phyloP scores from a whole-genome alignment of 179 eudicot species.

The Drosera spatulata region DNA sequence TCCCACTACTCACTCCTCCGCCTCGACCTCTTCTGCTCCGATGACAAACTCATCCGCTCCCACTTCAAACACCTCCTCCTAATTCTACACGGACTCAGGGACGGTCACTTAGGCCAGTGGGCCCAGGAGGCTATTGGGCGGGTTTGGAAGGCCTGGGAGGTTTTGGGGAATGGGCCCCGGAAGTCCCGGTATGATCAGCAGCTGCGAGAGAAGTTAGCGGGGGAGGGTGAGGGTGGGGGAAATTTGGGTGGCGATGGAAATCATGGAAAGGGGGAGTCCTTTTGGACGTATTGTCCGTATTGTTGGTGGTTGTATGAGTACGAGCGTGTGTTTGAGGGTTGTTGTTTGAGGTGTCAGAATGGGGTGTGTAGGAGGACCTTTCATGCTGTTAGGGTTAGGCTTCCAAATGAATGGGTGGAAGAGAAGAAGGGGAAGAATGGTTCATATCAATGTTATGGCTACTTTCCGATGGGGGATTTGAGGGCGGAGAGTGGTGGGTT shows the following conservation, averaged over 20 bases:
- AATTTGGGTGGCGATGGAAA: neutral
- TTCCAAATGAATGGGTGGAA: conserved; percentile 28
- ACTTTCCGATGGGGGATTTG: conserved; percentile 30
- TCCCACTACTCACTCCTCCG: conserved; percentile 24
- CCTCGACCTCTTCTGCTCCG: conserved; percentile 21
- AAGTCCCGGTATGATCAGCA: conserved; percentile 24
- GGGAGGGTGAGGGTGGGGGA: neutral
- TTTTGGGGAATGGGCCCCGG: conserved; percentile 16
- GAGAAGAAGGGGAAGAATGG: conserved; percentile 29
- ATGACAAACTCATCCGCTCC: conserved; percentile 16
- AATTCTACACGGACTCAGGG: conserved; percentile 17
- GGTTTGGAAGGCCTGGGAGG: conserved; percentile 21
- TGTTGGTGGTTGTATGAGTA: conserved; percentile 61
- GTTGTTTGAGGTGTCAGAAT: conserved; percentile 60
- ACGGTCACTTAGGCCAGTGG: conserved; percentile 1
- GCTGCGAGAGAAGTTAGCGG: conserved; percentile 3
- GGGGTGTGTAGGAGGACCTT: conserved; percentile 39
- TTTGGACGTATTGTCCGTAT: conserved; percentile 88
- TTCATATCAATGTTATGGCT: conserved; percentile 37
- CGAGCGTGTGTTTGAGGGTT: conserved; percentile 42
- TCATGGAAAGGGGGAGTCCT: conserved; percentile 9
- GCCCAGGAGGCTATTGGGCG: conserved; percentile 22
- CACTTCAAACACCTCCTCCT: conserved; percentile 19
- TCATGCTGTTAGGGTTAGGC: conserved; percentile 30
- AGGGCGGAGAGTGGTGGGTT: conserved; percentile 8